These are phyloP conservation scores for Aphanoascus verrucosus DNA, from an alignment of 2,329 filamentous ascomycete species.

Conservation along the genomic window DNA sequence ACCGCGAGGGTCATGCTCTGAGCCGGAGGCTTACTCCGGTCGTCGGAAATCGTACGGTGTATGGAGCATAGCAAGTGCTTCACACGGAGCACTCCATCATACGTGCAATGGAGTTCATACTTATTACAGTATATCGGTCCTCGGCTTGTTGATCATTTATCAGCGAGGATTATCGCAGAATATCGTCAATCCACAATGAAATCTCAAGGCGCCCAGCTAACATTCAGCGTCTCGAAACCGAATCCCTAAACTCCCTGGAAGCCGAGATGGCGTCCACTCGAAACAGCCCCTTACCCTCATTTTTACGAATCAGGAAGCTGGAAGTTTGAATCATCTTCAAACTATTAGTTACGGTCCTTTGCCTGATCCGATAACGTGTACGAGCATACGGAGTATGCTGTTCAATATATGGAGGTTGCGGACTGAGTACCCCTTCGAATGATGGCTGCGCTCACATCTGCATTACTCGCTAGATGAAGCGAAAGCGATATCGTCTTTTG, in stretches of 20 bases:
- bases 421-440: too few relatives aligned
- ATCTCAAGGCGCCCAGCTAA: not conserved
- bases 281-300: conserved; percentile 5
- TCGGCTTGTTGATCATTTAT: too few relatives aligned
- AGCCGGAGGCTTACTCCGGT: conserved; percentile 4
- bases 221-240: conserved; percentile 1
- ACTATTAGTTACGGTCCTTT: not conserved
- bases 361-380: not conserved
- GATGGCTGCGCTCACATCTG: not conserved
- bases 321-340: not conserved
- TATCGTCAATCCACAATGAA: not conserved
- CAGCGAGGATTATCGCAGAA: not conserved
- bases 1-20: conserved; percentile 1
- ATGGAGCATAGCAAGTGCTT: not conserved
- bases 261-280: not conserved
- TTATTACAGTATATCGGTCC: not conserved
- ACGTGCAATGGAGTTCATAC: not conserved
- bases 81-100: not conserved
- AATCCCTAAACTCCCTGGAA: not conserved
- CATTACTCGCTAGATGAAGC: not conserved
- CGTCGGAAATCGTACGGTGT: not conserved
- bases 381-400: too few relatives aligned
- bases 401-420: too few relatives aligned
- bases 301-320: conserved; percentile 1
- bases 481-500: not conserved